Base-by-base conservation (phyloP, 2,329 filamentous ascomycete species). In the Penicillium griseofulvum region DNA sequence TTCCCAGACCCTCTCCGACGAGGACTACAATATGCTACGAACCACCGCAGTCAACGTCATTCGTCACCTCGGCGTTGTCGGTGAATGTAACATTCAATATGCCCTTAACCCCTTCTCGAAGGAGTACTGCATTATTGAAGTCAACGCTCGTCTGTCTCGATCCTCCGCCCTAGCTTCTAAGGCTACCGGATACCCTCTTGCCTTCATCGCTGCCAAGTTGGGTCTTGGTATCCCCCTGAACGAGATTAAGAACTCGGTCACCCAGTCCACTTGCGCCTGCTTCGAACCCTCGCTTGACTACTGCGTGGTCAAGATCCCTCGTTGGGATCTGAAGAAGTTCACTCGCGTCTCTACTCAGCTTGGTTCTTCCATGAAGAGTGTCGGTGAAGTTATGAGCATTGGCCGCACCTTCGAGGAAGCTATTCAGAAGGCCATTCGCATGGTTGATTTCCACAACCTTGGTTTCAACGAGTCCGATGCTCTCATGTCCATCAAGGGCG, bases 301-400 rank as follows among this genome's bases (percentile, higher is more conserved):
- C 72, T 90, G 95, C 49, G 94, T 97, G 17, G 93, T 97, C 66
- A 99, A 99, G 84, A 97, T 99, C 80, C 94, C 94, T 44, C 85
- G 94, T 65, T 99, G 94, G 94, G 94, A 99, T 77, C 78, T 99
- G 70, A 97, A 97, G 82, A 99, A 99, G 79, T 99, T 99, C 77
- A 96, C 90, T 28, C 87, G 94, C 63, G 94, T 97, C 22, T 97
- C 93, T 4, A 97, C 92, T 1, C 88, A 95, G 70, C 87, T 99
- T 24, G 93, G 92, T 29, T 97, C 94, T 3, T 96, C 93, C 12
- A 99, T 99, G 94, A 99, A 97, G 87, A 96, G 91, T 83, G 92
- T 99, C 50, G 94, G 94, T 70, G 94, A 99, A 74, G 94, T 99
- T 63, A 97, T 99, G 94, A 93, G 89, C 68, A 97, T 99, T 65